Percentiles rank a stretch among this genome's conserved stretches.
Evolutionary conservation across 1,139 yeast genomes (phyloP).

Genomic region (Geotrichum bryndzae): DNA sequence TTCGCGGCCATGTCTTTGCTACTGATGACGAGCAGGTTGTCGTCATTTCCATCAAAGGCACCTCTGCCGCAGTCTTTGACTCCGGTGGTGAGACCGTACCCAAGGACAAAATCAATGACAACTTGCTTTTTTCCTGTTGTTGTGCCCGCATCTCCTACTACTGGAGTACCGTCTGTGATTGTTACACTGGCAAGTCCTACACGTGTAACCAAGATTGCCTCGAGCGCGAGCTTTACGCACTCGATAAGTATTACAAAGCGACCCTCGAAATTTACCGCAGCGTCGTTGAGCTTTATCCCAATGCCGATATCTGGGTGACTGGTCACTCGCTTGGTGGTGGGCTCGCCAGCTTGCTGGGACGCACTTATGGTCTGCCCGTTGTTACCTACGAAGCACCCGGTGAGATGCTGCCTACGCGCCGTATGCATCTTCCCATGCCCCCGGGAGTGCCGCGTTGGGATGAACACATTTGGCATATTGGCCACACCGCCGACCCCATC

Average conservation of each 20-base stretch:
- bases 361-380: constrained; percentile 85
- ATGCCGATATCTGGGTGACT: constrained; percentile 72
- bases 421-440: constrained; percentile 87
- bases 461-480: constrained; percentile 91
- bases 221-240: constrained; percentile 65
- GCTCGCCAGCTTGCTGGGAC: constrained; percentile 68
- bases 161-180: constrained; percentile 96
- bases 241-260: constrained; percentile 80
- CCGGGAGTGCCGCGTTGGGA: constrained; percentile 78
- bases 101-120: constrained; percentile 81
- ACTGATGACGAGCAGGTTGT: constrained; percentile 57
- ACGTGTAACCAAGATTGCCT: constrained; percentile 87
- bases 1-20: constrained; percentile 86
- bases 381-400: constrained; percentile 95
- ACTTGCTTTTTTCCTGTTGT: constrained; percentile 85
- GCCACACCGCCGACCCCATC: constrained; percentile 96
- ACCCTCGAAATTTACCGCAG: constrained; percentile 70
- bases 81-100: constrained; percentile 70
- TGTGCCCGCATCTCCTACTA: constrained; percentile 88
- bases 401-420: constrained; percentile 70
- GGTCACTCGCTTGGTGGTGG: constrained; percentile 98
- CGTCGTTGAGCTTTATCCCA: constrained; percentile 64
- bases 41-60: constrained; percentile 83
- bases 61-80: constrained; percentile 82
- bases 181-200: constrained; percentile 70